A percentile compares a stretch with the other conserved stretches of the same genome.
These are phyloP conservation scores for Chlamydomonas sp. DNA, from an alignment of 139 green algal genomes.

Conservation along the genomic window DNA sequence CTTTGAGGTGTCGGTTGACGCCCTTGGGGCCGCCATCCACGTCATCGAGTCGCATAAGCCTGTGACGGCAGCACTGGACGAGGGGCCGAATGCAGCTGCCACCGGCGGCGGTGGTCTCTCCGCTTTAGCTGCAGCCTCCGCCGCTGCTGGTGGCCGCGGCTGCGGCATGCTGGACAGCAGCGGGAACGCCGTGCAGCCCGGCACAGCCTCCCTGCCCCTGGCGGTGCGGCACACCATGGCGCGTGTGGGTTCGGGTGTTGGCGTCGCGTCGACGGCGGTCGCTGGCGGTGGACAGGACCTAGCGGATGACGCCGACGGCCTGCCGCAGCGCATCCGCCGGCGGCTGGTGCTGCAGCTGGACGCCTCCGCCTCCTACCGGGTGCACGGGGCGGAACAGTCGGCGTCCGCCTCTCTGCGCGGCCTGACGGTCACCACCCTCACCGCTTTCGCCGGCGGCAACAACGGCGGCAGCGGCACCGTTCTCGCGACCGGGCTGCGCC, in stretches of 20 bases:
- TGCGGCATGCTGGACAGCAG: too few relatives aligned
- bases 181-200: too few relatives aligned
- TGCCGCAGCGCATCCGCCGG: slow-evolving; percentile 27
- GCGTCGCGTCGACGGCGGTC: not conserved
- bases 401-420: slow-evolving; percentile 11
- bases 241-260: too few relatives aligned
- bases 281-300: not conserved
- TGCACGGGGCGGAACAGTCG: not conserved
- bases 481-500: not conserved
- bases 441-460: slow-evolving; percentile 3
- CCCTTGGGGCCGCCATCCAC: slow-evolving; percentile 32
- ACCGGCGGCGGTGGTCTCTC: not conserved
- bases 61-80: not conserved
- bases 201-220: too few relatives aligned
- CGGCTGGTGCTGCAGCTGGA: slow-evolving; percentile 56
- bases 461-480: not conserved
- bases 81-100: not conserved
- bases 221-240: too few relatives aligned
- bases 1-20: slow-evolving; percentile 43
- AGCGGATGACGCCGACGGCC: not conserved
- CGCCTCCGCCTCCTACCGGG: slow-evolving; percentile 27
- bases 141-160: too few relatives aligned
- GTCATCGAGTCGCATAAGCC: slow-evolving; percentile 19
- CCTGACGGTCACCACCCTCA: slow-evolving; percentile 27
- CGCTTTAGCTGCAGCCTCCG: not conserved